Evolutionary conservation across 495 filamentous ascomycete genomes (phyloP).

Genomic region (Xylaria palmicola): DNA sequence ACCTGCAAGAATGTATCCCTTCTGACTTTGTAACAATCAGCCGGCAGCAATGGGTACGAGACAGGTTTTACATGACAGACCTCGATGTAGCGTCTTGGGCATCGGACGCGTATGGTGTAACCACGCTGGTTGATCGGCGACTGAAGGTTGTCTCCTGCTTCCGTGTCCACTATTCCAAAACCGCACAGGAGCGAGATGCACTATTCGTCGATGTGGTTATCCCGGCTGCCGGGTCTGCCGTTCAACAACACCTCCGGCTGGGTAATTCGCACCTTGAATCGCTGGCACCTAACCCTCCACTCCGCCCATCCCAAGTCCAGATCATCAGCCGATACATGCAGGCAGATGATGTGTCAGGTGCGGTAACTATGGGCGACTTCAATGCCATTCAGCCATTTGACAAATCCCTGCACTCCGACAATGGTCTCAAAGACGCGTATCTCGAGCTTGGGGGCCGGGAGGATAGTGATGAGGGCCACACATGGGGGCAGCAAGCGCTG

Average conservation of each 20-base stretch:
- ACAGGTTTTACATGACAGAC: slow-evolving; percentile 50
- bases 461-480: slow-evolving; percentile 49
- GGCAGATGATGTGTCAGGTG: background rate
- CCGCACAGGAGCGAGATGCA: slow-evolving; percentile 49
- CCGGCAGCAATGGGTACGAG: slow-evolving; percentile 40
- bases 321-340: background rate
- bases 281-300: slow-evolving; percentile 27
- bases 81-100: slow-evolving; percentile 33
- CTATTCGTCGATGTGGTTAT: slow-evolving; percentile 49
- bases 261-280: slow-evolving; percentile 59
- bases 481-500: slow-evolving; percentile 56
- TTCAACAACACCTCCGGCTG: too few species aligned
- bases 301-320: background rate
- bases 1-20: slow-evolving; percentile 50
- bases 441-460: slow-evolving; percentile 51
- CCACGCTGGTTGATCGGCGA: slow-evolving; percentile 48
- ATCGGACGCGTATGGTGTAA: slow-evolving; percentile 43
- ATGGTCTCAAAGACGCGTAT: slow-evolving; percentile 53
- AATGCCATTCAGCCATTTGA: slow-evolving; percentile 58
- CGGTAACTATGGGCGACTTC: slow-evolving; percentile 46
- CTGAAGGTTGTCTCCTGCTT: slow-evolving; percentile 39
- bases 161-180: slow-evolving; percentile 45
- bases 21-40: slow-evolving; percentile 43
- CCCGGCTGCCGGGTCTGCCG: slow-evolving; percentile 7
- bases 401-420: slow-evolving; percentile 41